These are phyloP conservation scores for Dendrobium nobile DNA, from an alignment of 106 monocot genomes.

Conservation along the genomic window DNA sequence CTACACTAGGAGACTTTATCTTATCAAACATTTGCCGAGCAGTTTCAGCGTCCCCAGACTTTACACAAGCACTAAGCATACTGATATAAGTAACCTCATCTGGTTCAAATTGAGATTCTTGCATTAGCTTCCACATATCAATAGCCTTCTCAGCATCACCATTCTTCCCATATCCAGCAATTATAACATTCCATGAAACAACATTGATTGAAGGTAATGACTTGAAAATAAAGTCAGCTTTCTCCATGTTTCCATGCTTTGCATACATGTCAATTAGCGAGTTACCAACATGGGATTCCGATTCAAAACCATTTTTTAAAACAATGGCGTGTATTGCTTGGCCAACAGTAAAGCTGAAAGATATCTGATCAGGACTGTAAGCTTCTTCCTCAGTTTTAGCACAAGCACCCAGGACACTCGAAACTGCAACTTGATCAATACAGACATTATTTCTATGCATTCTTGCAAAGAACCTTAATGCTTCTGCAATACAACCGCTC, in stretches of 20 bases:
- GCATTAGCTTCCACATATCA: slow-evolving; percentile 43
- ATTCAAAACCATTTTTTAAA: slow-evolving; percentile 50
- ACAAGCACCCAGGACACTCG: slow-evolving; percentile 65
- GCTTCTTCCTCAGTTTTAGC: slow-evolving; percentile 22
- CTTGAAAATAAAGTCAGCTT: slow-evolving; percentile 45
- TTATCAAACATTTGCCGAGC: slow-evolving; percentile 57
- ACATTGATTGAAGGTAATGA: slow-evolving; percentile 34
- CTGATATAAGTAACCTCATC: slow-evolving; percentile 69
- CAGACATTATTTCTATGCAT: slow-evolving; percentile 52
- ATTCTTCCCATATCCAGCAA: slow-evolving; percentile 64
- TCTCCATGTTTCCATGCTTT: slow-evolving; percentile 47
- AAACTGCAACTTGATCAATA: slow-evolving; percentile 60
- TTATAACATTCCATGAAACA: slow-evolving; percentile 85
- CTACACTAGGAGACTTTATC: slow-evolving; percentile 46
- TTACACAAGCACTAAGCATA: slow-evolving; percentile 50
- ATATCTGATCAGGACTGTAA: neutral
- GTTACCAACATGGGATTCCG: slow-evolving; percentile 62
- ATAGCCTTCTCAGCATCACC: slow-evolving; percentile 49
- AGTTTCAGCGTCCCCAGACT: slow-evolving; percentile 41
- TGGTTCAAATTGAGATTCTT: slow-evolving; percentile 42
- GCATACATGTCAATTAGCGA: slow-evolving; percentile 71
- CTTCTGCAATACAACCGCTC: slow-evolving; percentile 33
- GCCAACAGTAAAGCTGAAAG: slow-evolving; percentile 13
- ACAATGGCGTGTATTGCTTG: slow-evolving; percentile 41
- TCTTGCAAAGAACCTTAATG: slow-evolving; percentile 56